Percentiles rank a stretch among this genome's conserved stretches.
These are phyloP conservation scores for Cystofilobasidium ferigula DNA, from an alignment of 768 basidiomycete species.

Conservation along the genomic window DNA sequence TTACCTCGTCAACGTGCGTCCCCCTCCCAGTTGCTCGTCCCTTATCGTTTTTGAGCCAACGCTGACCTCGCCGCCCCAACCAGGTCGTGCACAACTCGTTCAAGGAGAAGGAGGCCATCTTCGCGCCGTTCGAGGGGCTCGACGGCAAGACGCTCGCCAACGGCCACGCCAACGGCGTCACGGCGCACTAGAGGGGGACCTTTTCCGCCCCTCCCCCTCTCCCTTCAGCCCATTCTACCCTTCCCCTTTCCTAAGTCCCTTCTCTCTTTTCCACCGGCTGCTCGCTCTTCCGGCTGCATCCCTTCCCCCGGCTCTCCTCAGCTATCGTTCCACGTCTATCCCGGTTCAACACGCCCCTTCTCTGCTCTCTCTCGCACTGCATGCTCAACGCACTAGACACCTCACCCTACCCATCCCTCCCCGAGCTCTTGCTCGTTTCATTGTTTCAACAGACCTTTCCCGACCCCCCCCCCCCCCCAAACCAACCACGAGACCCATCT, in stretches of 20 bases:
- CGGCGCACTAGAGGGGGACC: not conserved
- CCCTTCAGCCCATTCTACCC: not conserved
- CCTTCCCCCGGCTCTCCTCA: no score
- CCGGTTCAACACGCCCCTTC: no score
- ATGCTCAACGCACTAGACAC: no score
- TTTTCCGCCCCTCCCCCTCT: not conserved
- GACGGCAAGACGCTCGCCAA: not conserved
- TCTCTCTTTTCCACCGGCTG: no score
- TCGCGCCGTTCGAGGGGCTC: slow-evolving; percentile 54
- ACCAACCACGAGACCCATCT: no score
- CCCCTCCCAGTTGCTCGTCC: not conserved
- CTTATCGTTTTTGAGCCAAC: not conserved
- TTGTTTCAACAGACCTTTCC: not conserved
- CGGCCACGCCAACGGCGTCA: no score
- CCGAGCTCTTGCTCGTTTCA: not conserved
- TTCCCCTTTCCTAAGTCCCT: no score
- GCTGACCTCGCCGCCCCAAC: not conserved
- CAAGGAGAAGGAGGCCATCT: slow-evolving; percentile 72
- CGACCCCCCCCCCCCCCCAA: not conserved
- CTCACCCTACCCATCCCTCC: no score
- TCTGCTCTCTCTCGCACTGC: no score
- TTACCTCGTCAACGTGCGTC: slow-evolving; percentile 63
- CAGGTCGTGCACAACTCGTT: slow-evolving; percentile 83
- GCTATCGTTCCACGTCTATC: no score
- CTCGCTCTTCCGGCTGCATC: no score